Conservation (phyloP, 1,139 yeast genomes). For the Suhomyces wounanorum region DNA sequence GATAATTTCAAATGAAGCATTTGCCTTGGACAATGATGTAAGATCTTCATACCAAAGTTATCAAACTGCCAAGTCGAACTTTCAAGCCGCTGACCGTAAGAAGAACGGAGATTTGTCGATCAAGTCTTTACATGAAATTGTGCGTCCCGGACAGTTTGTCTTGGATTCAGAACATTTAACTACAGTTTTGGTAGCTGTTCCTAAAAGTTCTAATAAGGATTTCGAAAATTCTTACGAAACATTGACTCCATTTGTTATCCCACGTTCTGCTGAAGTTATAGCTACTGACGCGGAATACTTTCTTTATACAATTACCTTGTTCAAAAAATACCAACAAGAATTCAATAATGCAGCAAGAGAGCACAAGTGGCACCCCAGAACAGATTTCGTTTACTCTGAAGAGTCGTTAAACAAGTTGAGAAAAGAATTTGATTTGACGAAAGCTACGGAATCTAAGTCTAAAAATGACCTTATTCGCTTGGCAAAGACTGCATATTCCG, state of each 20-base stretch:
- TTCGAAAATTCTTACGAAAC: constrained; percentile 76
- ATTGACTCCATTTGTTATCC: constrained; percentile 79
- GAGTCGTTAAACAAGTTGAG: constrained; percentile 70
- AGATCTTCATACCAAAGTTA: constrained; percentile 68
- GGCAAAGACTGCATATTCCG: constrained; percentile 85
- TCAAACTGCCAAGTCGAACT: constrained; percentile 78
- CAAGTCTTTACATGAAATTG: constrained; percentile 86
- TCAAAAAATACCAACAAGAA: constrained; percentile 75
- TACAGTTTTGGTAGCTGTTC: constrained; percentile 84
- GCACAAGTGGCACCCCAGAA: constrained; percentile 85
- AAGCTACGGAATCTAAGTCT: constrained; percentile 69
- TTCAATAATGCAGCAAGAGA: constrained; percentile 78
- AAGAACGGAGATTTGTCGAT: constrained; percentile 92
- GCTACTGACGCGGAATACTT: constrained; percentile 72
- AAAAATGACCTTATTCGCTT: constrained; percentile 80
- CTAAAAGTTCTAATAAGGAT: constrained; percentile 59
- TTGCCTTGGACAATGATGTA: constrained; percentile 81
- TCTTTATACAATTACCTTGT: constrained; percentile 77
- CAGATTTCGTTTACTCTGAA: constrained; percentile 84
- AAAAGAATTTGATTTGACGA: constrained; percentile 76
- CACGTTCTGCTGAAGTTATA: constrained; percentile 77
- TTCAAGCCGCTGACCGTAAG: constrained; percentile 87
- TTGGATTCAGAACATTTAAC: constrained; percentile 82
- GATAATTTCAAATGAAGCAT: constrained; percentile 72
- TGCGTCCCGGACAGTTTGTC: constrained; percentile 81